Percentiles rank a stretch among this genome's conserved stretches.
phyloP scores from a whole-genome alignment of 192 early-diverging fungal species.

The Coemansia erecta region DNA sequence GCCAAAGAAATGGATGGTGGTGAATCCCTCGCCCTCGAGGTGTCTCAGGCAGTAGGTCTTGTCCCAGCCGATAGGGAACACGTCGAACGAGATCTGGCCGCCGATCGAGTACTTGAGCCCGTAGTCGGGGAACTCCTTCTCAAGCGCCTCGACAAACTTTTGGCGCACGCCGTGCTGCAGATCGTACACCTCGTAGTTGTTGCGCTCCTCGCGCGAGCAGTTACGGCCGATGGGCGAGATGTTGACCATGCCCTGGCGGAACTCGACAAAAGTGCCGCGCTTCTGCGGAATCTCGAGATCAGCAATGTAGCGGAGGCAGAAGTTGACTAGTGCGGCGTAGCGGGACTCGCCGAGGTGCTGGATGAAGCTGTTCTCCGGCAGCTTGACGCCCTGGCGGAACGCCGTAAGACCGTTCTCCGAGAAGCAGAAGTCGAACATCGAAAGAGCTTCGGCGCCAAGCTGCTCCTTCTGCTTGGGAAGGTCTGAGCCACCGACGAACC shows the following conservation, averaged over 20 bases:
- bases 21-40: constrained; percentile 82
- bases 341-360: constrained; percentile 86
- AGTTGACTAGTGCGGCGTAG: constrained; percentile 90
- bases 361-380: constrained; percentile 79
- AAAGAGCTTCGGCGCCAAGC: constrained; percentile 68
- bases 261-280: constrained; percentile 97
- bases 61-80: constrained; percentile 99
- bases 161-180: constrained; percentile 78
- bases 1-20: constrained; percentile 95
- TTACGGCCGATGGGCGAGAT: constrained; percentile 95
- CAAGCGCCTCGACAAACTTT: constrained; percentile 80
- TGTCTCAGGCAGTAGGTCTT: constrained; percentile 98
- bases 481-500: constrained; percentile 97
- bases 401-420: constrained; percentile 97
- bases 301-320: constrained; percentile 90
- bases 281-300: constrained; percentile 92
- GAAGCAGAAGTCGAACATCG: constrained; percentile 93
- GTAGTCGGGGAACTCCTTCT: constrained; percentile 80
- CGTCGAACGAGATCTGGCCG: constrained; percentile 99
- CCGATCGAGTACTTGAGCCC: constrained; percentile 93
- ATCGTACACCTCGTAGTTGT: constrained; percentile 90
- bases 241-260: constrained; percentile 99
- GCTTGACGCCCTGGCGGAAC: constrained; percentile 70
- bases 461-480: constrained; percentile 94
- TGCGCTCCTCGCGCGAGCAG: constrained; percentile 86